A percentile compares a stretch with the other conserved stretches of the same genome.
phyloP scores from a whole-genome alignment of 2,329 filamentous ascomycete species.

The Penicillium fuscoglaucum region DNA sequence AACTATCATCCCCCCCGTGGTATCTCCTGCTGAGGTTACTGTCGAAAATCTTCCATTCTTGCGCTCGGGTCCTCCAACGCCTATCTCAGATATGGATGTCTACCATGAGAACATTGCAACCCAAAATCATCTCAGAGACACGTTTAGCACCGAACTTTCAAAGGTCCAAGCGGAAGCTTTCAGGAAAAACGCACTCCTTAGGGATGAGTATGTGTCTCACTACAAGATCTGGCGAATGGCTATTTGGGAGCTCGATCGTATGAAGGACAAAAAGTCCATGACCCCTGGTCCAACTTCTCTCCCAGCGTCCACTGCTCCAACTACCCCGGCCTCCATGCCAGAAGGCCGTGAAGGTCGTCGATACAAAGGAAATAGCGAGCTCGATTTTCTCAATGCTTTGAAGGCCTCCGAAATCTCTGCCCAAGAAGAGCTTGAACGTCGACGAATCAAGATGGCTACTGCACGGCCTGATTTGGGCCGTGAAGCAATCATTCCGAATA shows the following conservation, averaged over 20 bases:
- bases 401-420: constrained; percentile 50
- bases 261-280: constrained; percentile 39
- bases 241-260: constrained; percentile 45
- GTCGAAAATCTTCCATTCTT: constrained; percentile 51
- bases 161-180: constrained; percentile 41
- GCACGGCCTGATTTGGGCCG: constrained; percentile 46
- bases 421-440: constrained; percentile 49
- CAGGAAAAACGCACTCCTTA: constrained; percentile 42
- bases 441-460: constrained; percentile 45
- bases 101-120: constrained; percentile 44
- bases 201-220: constrained; percentile 41
- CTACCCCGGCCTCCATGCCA: constrained; percentile 33
- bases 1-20: constrained; percentile 10
- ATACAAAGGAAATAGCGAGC: constrained; percentile 51
- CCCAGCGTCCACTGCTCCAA: constrained; percentile 34
- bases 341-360: constrained; percentile 44
- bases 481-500: constrained; percentile 51
- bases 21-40: constrained; percentile 31
- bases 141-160: constrained; percentile 40
- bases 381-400: constrained; percentile 51
- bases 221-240: constrained; percentile 50
- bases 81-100: constrained; percentile 47
- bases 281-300: constrained; percentile 40
- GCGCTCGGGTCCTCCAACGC: constrained; percentile 43
- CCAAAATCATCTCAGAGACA: constrained; percentile 42